These are phyloP conservation scores for Punica granatum DNA, from an alignment of 345 rosid genomes.

Conservation along the genomic window DNA sequence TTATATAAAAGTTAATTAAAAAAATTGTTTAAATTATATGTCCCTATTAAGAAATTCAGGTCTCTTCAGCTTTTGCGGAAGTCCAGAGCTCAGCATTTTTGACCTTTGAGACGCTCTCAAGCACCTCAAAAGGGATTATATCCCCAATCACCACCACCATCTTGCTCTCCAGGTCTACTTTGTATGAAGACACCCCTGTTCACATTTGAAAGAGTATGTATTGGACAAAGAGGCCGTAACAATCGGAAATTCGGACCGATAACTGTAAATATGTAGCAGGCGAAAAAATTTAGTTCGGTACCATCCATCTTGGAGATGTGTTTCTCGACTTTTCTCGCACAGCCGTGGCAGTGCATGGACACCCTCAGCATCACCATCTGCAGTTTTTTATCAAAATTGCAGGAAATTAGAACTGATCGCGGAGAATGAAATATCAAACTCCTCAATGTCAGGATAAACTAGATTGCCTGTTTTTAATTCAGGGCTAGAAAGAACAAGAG, in stretches of 20 bases:
- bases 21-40: not conserved
- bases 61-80: conserved; percentile 5
- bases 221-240: not conserved
- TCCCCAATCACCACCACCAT: conserved; percentile 78
- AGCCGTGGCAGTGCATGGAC: conserved; percentile 90
- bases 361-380: conserved; percentile 88
- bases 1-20: not conserved
- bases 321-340: conserved; percentile 92
- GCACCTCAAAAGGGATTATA: conserved; percentile 62
- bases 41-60: not conserved
- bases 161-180: conserved; percentile 88
- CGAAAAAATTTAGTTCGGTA: conserved; percentile 17
- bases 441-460: not conserved
- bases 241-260: not conserved
- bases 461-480: too few relatives aligned
- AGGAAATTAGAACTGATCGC: not conserved
- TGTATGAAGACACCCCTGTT: conserved; percentile 86
- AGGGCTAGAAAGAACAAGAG: too few relatives aligned
- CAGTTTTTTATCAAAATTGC: conserved; percentile 12
- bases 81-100: conserved; percentile 82
- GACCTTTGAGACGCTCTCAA: conserved; percentile 72
- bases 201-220: not conserved
- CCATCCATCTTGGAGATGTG: conserved; percentile 85
- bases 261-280: not conserved
- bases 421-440: not conserved